Evolutionary conservation across 495 filamentous ascomycete genomes (phyloP), one percentile per base, ranked within the genome.

Genomic region (Acidomyces sp.): DNA sequence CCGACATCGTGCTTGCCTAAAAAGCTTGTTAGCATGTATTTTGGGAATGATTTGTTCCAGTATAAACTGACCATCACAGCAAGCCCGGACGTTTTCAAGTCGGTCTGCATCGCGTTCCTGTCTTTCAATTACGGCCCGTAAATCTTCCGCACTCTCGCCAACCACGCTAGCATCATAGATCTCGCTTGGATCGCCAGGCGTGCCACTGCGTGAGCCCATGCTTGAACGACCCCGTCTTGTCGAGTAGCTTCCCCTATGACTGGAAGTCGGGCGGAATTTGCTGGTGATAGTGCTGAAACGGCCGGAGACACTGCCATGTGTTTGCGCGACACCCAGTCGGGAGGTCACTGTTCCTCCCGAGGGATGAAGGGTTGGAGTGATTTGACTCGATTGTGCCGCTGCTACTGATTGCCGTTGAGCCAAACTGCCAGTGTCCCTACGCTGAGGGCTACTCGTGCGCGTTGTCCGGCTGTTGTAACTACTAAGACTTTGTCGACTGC

Each of bases 51-150:
- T 21, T 33, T 31, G 19, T 25, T 18, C 19, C 17, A 26, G 16
- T 34, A 18, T 9, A 42, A 49, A 65, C 77, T 68, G 65, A 88
- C 85, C 90, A 74, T 95, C 90, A 61, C 90, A 97, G 64, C 90
- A 97, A 38, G 86, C 87, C 56, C 90, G 70, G 34, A 97, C 90
- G 55, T 97, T 94, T 64, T 94, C 92, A 49, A 97, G 67, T 42
- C 77, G 66, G 53, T 85, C 82, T 12, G 73, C 63, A 43, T 82
- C 78, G 35, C 68, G 62, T 39, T 93, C 82, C 48, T 86, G 78
- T 42, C 66, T 62, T 54, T 85, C 80, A 48, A 85, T 79, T 37
- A 79, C 75, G 39, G 75, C 68, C 42, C 81, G 67, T 23, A 93
- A 51, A 54, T 93, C 84, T 49, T 93, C 86, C 5, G 76, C 75